These are phyloP conservation scores for Kokia cookei DNA, from an alignment of 441 rosid species.

Conservation along the genomic window DNA sequence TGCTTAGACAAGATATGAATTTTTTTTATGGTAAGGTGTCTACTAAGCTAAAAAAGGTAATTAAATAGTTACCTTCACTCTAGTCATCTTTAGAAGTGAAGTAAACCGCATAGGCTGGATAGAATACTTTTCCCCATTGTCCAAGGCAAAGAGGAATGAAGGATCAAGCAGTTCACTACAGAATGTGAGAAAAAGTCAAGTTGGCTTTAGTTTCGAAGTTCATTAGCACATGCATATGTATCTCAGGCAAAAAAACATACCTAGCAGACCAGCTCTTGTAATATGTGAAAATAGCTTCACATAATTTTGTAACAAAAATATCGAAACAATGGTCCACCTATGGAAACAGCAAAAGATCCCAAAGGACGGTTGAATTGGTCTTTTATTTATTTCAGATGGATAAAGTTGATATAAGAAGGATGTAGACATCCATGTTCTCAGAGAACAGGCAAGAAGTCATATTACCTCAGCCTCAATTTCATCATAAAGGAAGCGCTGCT, in stretches of 20 bases:
- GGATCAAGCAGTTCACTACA: constrained; percentile 95
- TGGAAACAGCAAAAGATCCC: constrained; percentile 18
- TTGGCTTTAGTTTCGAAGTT: constrained; percentile 20
- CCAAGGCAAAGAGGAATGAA: constrained; percentile 93
- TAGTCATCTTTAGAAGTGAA: constrained; percentile 85
- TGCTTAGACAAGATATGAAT: not conserved
- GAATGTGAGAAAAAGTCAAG: constrained; percentile 22
- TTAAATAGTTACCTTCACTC: constrained; percentile 70
- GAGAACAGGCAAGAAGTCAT: not conserved
- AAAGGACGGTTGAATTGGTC: constrained; percentile 10
- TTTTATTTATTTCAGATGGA: not conserved
- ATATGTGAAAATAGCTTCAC: constrained; percentile 83
- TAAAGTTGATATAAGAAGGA: not conserved
- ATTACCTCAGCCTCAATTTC: constrained; percentile 99
- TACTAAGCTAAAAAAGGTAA: not conserved
- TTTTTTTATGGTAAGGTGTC: not conserved
- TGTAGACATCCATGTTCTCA: not conserved
- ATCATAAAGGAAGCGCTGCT: constrained; percentile 97
- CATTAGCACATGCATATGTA: constrained; percentile 3
- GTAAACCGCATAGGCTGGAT: constrained; percentile 92
- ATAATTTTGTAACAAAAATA: constrained; percentile 81
- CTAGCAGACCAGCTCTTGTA: constrained; percentile 99
- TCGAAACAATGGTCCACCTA: constrained; percentile 99
- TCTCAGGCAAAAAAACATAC: constrained; percentile 32
- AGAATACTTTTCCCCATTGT: constrained; percentile 85